These are phyloP conservation scores for Agarophyton chilense DNA, from an alignment of 23 red algal genomes.

Conservation along the genomic window DNA sequence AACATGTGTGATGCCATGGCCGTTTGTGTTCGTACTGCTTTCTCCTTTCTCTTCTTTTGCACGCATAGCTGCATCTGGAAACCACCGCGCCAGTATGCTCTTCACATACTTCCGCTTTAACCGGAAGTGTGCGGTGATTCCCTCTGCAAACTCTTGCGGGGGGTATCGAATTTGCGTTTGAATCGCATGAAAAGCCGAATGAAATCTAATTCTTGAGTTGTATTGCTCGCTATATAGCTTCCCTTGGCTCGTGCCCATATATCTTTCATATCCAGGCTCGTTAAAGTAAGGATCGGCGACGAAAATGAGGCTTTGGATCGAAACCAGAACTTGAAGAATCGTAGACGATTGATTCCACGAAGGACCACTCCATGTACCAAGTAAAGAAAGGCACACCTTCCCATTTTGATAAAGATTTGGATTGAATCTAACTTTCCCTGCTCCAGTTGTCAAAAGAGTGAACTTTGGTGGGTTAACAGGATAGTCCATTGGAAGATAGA, in stretches of 20 bases:
- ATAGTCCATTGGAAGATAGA: conserved; percentile 65
- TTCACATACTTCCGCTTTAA: conserved; percentile 64
- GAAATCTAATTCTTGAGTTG: conserved; percentile 44
- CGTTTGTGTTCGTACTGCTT: background rate
- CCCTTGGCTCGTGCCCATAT: conserved; percentile 55
- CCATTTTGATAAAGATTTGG: conserved; percentile 86
- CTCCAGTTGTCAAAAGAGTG: conserved; percentile 55
- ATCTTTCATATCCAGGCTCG: conserved; percentile 73
- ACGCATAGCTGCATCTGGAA: background rate
- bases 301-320: conserved; percentile 80
- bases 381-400: conserved; percentile 75
- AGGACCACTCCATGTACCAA: conserved; percentile 79
- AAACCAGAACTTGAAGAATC: conserved; percentile 79
- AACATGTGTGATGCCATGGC: background rate
- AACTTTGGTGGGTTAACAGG: conserved; percentile 68
- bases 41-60: background rate
- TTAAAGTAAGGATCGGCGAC: conserved; percentile 80
- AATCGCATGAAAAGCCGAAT: conserved; percentile 60
- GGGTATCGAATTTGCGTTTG: conserved; percentile 45
- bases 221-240: conserved; percentile 44
- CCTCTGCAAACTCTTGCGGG: conserved; percentile 36
- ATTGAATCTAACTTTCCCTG: conserved; percentile 72
- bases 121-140: conserved; percentile 54
- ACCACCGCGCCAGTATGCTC: conserved; percentile 24
- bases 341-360: conserved; percentile 79